These are phyloP conservation scores for Pseudisothecium myosuroides DNA, from an alignment of 225 moss, liverwort and hornwort species.

Conservation along the genomic window DNA sequence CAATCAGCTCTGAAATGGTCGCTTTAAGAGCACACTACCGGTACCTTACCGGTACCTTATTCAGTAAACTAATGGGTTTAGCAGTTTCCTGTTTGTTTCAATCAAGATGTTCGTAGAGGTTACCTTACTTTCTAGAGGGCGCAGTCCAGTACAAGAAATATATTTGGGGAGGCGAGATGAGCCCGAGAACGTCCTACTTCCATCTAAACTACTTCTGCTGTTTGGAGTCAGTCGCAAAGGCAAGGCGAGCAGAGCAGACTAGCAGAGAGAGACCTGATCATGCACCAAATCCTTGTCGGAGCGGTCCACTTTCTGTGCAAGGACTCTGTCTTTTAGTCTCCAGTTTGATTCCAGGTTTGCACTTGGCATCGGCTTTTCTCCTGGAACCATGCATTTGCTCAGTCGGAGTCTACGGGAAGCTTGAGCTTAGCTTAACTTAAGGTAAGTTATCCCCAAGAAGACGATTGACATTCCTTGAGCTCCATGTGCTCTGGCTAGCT, in stretches of 20 bases:
- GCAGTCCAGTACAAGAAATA: neutral
- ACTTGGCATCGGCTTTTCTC: neutral
- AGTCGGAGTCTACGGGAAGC: neutral
- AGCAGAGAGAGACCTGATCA: neutral
- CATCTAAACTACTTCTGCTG: neutral
- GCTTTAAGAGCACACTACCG: no score
- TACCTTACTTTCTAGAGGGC: neutral
- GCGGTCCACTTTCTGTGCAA: neutral
- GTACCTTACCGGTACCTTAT: no score
- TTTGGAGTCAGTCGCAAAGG: neutral
- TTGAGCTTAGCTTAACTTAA: no score
- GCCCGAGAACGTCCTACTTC: neutral
- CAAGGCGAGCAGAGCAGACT: no score
- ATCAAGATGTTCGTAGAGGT: neutral
- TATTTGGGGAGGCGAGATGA: neutral
- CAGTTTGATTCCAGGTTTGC: neutral
- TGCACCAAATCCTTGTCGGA: neutral
- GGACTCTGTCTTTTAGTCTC: neutral
- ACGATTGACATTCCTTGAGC: neutral
- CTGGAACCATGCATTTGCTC: neutral
- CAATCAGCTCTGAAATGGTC: no score
- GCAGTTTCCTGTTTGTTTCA: no score
- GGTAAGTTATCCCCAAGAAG: no score
- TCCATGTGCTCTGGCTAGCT: neutral
- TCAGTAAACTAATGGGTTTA: no score